Evolutionary conservation across 306 rosid species (phyloP).

Genomic region (Sindora glabra): DNA sequence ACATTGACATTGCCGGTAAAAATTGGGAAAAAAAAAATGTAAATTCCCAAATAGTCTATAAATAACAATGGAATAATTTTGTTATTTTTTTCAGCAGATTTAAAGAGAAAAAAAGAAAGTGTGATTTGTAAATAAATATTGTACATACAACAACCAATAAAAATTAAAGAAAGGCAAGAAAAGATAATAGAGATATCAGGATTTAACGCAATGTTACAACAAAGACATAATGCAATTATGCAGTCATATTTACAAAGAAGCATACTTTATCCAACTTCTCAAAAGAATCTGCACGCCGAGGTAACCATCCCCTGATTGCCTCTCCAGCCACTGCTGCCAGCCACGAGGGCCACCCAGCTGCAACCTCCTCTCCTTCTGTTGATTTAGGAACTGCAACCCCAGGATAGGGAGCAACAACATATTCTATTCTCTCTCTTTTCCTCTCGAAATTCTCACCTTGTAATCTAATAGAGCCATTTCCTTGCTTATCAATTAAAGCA

Average conservation of each 20-base stretch:
- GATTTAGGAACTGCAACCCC: slow-evolving; percentile 71
- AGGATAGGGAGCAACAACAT: slow-evolving; percentile 57
- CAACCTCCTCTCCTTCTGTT: slow-evolving; percentile 85
- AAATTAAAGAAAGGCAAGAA: too few relatives aligned
- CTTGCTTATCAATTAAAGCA: slow-evolving; percentile 58
- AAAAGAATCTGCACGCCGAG: slow-evolving; percentile 91
- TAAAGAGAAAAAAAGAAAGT: too few relatives aligned
- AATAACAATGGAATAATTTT: too few relatives aligned
- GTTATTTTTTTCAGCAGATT: neutral
- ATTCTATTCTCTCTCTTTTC: slow-evolving; percentile 87
- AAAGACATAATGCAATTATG: slow-evolving; percentile 2
- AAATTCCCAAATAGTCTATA: neutral
- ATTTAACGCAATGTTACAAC: too few relatives aligned
- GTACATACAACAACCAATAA: too few relatives aligned
- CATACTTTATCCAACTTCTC: slow-evolving; percentile 96
- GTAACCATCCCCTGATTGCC: slow-evolving; percentile 93
- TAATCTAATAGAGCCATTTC: slow-evolving; percentile 51
- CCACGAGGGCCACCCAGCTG: slow-evolving; percentile 99
- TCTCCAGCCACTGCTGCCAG: slow-evolving; percentile 94
- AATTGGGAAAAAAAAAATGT: neutral
- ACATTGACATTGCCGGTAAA: neutral
- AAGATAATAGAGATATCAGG: too few relatives aligned
- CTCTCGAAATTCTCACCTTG: slow-evolving; percentile 58
- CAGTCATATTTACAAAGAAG: slow-evolving; percentile 18
- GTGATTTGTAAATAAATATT: slow-evolving; percentile 1